Percentiles rank a stretch among this genome's conserved stretches.
Conservation (phyloP, 257 asterid species). For the Solanum pennellii region DNA sequence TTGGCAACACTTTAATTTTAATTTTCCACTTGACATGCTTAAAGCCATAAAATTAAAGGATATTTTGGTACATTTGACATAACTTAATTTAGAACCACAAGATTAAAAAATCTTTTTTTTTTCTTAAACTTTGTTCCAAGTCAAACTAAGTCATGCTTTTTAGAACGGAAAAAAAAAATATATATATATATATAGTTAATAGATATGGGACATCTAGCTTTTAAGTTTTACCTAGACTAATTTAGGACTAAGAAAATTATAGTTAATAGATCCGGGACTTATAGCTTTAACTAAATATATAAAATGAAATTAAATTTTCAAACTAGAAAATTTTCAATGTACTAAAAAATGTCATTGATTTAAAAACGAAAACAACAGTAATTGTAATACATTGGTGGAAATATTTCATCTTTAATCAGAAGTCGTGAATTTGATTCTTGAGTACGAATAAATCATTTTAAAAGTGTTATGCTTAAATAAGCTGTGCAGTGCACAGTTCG, state of each 20-base stretch:
- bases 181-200: too few species aligned
- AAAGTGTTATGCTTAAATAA: fast-evolving
- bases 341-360: background rate
- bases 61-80: too few species aligned
- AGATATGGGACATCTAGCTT: too few species aligned
- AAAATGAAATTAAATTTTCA: background rate
- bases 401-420: background rate
- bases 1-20: too few species aligned
- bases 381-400: fast-evolving
- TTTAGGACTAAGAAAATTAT: background rate
- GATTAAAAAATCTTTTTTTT: too few species aligned
- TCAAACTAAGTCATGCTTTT: fast-evolving
- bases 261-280: background rate
- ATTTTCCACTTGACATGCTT: too few species aligned
- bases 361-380: background rate
- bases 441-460: too few species aligned
- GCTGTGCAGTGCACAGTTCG: fast-evolving
- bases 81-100: too few species aligned
- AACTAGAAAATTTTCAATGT: background rate
- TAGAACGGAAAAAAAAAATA: fast-evolving
- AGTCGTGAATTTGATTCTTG: fast-evolving
- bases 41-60: too few species aligned
- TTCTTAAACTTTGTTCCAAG: too few species aligned
- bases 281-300: background rate
- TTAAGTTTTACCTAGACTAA: background rate